These are phyloP conservation scores for Boletus bicolor DNA, from an alignment of 768 basidiomycete species.

Conservation along the genomic window DNA sequence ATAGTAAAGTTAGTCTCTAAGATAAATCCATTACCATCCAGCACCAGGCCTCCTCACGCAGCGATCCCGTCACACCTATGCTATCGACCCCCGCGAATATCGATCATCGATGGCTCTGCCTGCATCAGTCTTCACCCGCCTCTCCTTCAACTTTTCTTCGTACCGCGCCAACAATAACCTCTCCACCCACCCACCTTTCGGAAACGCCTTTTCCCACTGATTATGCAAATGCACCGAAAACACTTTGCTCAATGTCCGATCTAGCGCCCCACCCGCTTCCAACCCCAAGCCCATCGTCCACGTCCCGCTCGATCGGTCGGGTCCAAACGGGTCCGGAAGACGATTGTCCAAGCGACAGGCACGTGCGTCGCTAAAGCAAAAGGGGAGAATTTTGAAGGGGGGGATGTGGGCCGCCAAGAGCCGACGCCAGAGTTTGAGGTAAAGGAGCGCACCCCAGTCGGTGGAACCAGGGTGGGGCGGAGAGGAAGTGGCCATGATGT, in stretches of 20 bases:
- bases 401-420: slow-evolving; percentile 68
- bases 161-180: slow-evolving; percentile 68
- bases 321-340: slow-evolving; percentile 85
- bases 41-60: background rate
- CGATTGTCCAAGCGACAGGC: slow-evolving; percentile 92
- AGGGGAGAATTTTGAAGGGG: slow-evolving; percentile 91
- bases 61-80: no score
- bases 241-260: slow-evolving; percentile 60
- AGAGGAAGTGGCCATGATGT: slow-evolving; percentile 75
- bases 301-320: slow-evolving; percentile 47
- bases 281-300: slow-evolving; percentile 69
- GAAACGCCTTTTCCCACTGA: slow-evolving; percentile 90
- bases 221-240: slow-evolving; percentile 94
- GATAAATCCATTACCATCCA: background rate
- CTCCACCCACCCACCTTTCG: slow-evolving; percentile 82
- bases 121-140: background rate
- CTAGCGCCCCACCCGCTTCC: slow-evolving; percentile 61
- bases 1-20: background rate
- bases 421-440: slow-evolving; percentile 86
- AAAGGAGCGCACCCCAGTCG: slow-evolving; percentile 92
- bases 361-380: slow-evolving; percentile 90
- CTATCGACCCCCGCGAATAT: background rate
- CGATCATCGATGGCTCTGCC: background rate
- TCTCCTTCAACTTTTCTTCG: slow-evolving; percentile 36
- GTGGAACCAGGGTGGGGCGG: slow-evolving; percentile 77